A percentile compares a stretch with the other conserved stretches of the same genome.
Evolutionary conservation across 164 flowering plant genomes (phyloP).

Genomic region (Tetracentron sinense): DNA sequence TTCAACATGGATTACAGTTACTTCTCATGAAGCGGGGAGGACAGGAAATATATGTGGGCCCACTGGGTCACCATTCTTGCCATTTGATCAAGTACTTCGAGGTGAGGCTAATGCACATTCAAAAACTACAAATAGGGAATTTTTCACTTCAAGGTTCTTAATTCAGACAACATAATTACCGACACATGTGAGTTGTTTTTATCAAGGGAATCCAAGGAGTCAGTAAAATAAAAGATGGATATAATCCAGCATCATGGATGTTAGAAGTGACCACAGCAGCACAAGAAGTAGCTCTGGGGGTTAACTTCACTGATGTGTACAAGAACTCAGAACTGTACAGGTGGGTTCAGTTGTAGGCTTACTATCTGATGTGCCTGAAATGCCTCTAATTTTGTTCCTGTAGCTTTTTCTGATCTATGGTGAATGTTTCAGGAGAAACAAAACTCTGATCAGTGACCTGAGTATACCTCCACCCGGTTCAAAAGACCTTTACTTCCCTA

Average conservation of each 20-base stretch:
- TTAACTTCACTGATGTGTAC: slow-evolving; percentile 31
- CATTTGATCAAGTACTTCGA: too few relatives aligned
- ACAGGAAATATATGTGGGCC: too few relatives aligned
- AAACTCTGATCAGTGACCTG: slow-evolving; percentile 30
- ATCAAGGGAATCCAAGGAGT: too few relatives aligned
- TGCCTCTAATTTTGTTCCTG: background rate
- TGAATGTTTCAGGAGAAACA: slow-evolving; percentile 31
- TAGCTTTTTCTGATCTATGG: background rate
- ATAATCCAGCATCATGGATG: slow-evolving; percentile 52
- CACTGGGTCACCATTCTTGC: too few relatives aligned
- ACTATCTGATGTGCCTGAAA: background rate
- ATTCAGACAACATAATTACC: too few relatives aligned
- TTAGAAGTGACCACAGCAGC: slow-evolving; percentile 32
- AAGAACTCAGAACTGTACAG: slow-evolving; percentile 27
- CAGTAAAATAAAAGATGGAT: slow-evolving; percentile 30
- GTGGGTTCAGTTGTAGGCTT: slow-evolving; percentile 8
- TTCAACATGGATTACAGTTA: too few relatives aligned
- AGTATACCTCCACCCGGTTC: slow-evolving; percentile 31
- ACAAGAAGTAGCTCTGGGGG: slow-evolving; percentile 31
- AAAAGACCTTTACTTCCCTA: slow-evolving; percentile 29
- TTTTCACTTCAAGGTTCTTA: too few relatives aligned
- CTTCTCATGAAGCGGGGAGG: too few relatives aligned
- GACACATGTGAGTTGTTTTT: too few relatives aligned
- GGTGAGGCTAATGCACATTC: too few relatives aligned
- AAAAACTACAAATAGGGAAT: too few relatives aligned